A percentile compares a stretch with the other conserved stretches of the same genome.
phyloP scores from a whole-genome alignment of 2,329 filamentous ascomycete species.

The Alternaria solani region DNA sequence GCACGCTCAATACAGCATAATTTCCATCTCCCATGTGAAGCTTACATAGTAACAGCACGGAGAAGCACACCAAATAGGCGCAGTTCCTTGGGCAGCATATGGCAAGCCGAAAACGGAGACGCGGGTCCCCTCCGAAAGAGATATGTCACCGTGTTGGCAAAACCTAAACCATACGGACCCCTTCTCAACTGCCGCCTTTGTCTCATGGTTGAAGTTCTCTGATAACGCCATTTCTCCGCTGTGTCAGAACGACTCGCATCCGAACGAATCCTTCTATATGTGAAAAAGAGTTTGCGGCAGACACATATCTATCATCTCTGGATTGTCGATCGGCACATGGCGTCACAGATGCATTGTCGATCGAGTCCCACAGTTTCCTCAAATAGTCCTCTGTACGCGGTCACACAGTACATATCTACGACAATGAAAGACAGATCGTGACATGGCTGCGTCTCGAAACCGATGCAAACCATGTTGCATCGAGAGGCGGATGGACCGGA shows the following conservation, averaged over 20 bases:
- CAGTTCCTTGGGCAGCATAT: not conserved
- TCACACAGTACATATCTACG: constrained; percentile 4
- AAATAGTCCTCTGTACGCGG: not conserved
- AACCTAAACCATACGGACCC: not conserved
- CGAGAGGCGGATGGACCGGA: constrained; percentile 19
- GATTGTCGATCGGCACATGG: constrained; percentile 9
- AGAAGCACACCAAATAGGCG: not conserved
- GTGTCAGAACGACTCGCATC: not conserved
- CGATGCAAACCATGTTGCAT: constrained; percentile 13
- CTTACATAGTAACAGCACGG: not conserved
- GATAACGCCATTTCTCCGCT: constrained; percentile 1
- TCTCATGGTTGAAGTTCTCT: not conserved
- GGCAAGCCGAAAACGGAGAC: not conserved
- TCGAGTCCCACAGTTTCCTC: not conserved
- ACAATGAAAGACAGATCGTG: constrained; percentile 1
- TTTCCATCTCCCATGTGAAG: not conserved
- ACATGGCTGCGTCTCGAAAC: constrained; percentile 7
- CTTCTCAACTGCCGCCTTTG: constrained; percentile 9
- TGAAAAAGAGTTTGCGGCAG: constrained; percentile 5
- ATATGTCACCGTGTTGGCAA: constrained; percentile 2
- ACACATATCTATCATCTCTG: constrained; percentile 16
- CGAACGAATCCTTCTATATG: not conserved
- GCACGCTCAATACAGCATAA: not conserved
- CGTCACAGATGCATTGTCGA: constrained; percentile 8
- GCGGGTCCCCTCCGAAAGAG: not conserved